Percentiles rank a stretch among this genome's conserved stretches.
Evolutionary conservation across 164 flowering plant genomes (phyloP).

Genomic region (Stephania cephalantha): DNA sequence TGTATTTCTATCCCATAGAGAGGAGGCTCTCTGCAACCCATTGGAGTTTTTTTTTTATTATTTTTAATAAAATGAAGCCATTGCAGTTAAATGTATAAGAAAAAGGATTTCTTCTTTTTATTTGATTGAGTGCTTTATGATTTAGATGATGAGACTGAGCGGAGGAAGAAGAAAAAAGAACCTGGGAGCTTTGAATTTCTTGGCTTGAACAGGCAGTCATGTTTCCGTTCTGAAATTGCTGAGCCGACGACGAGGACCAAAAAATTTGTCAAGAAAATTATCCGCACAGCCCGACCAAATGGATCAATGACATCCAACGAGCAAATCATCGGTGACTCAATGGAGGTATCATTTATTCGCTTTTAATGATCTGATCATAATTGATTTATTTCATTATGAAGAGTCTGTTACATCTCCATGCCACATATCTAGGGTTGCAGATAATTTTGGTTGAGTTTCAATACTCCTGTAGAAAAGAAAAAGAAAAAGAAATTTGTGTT

Average conservation of each 20-base stretch:
- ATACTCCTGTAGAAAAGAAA: neutral
- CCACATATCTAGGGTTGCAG: neutral
- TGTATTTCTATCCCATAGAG: too few relatives aligned
- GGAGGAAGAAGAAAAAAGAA: constrained; percentile 66
- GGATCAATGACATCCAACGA: constrained; percentile 37
- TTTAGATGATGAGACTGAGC: constrained; percentile 66
- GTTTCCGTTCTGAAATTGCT: constrained; percentile 30
- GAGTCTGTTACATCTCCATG: neutral
- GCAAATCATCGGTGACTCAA: constrained; percentile 25
- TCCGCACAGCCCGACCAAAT: constrained; percentile 28
- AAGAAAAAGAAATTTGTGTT: neutral
- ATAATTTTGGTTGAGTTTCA: neutral
- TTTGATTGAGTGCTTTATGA: constrained; percentile 2
- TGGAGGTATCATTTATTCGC: constrained; percentile 30
- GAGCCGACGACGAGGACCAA: constrained; percentile 36
- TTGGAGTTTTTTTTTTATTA: too few relatives aligned
- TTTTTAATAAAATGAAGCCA: neutral
- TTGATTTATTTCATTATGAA: neutral
- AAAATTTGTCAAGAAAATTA: constrained; percentile 25
- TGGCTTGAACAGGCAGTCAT: constrained; percentile 23
- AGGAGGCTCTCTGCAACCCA: too few relatives aligned
- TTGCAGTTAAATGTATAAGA: neutral
- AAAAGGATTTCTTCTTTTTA: neutral
- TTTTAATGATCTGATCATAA: neutral
- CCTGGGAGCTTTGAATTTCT: constrained; percentile 24